Conservation (phyloP, 1,284 basidiomycete species). For the Ustilago bromivora region DNA sequence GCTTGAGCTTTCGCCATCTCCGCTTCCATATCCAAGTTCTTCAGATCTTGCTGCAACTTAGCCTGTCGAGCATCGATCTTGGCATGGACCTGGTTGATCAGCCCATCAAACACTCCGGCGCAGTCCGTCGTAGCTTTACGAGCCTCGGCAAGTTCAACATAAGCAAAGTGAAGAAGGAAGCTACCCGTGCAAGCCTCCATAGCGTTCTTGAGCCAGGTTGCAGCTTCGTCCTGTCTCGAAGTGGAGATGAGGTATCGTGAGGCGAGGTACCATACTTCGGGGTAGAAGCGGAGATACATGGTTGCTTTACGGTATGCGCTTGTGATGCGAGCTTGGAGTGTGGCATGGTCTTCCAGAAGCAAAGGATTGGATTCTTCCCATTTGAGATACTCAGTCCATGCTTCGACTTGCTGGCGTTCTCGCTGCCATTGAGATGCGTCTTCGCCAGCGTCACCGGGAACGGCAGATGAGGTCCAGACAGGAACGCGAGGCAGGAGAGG, state of each 20-base stretch:
- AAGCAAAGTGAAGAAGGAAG: constrained; percentile 88
- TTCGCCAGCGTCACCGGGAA: constrained; percentile 72
- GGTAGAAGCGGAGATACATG: constrained; percentile 90
- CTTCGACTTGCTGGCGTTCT: constrained; percentile 81
- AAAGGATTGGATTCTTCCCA: constrained; percentile 97
- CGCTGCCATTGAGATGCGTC: constrained; percentile 72
- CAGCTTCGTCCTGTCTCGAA: constrained; percentile 85
- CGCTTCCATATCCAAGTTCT: constrained; percentile 69
- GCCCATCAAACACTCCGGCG: constrained; percentile 73
- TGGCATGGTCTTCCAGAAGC: constrained; percentile 82
- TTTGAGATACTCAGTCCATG: constrained; percentile 91
- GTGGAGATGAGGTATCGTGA: constrained; percentile 81
- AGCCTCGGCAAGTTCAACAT: constrained; percentile 84
- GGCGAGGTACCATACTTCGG: constrained; percentile 96
- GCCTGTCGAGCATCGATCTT: constrained; percentile 80
- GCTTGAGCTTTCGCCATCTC: constrained; percentile 48
- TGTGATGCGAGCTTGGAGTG: constrained; percentile 79
- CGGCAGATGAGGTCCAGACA: constrained; percentile 49
- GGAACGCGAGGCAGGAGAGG: constrained; percentile 62
- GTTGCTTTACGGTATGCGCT: constrained; percentile 88
- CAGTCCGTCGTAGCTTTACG: constrained; percentile 70
- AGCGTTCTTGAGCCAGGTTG: constrained; percentile 83
- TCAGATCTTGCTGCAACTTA: constrained; percentile 72
- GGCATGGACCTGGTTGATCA: constrained; percentile 78
- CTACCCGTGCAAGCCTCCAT: constrained; percentile 89